Conservation (phyloP, 2,329 filamentous ascomycete genomes). For the Aspergillus versicolor region DNA sequence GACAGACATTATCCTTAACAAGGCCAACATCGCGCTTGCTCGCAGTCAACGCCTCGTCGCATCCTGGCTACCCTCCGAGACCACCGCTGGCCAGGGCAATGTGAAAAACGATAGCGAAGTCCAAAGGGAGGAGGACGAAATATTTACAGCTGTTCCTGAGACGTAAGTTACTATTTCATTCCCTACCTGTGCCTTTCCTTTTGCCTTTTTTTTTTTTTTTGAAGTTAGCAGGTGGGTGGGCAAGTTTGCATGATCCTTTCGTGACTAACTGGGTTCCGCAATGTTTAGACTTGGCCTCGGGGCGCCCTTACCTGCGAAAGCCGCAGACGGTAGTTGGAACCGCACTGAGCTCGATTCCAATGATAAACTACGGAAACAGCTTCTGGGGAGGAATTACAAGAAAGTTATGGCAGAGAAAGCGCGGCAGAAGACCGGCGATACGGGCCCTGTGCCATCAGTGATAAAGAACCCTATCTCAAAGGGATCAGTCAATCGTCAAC, state of each 20-base stretch:
- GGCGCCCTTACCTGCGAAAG: constrained; percentile 44
- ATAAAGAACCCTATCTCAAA: background rate
- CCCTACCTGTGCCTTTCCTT: background rate
- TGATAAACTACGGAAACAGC: constrained; percentile 46
- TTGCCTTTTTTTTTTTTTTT: too few species aligned
- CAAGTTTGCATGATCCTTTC: background rate
- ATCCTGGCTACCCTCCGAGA: constrained; percentile 56
- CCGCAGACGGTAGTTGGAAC: constrained; percentile 41
- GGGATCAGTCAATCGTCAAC: background rate
- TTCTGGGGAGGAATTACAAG: constrained; percentile 45
- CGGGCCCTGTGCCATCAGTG: background rate
- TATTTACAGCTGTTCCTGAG: constrained; percentile 55
- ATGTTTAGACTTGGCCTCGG: constrained; percentile 47
- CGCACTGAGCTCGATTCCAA: constrained; percentile 42
- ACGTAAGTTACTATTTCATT: constrained; percentile 40
- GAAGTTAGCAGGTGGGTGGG: too few species aligned
- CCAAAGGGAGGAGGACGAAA: constrained; percentile 54
- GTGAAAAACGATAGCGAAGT: constrained; percentile 46
- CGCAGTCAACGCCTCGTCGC: constrained; percentile 55
- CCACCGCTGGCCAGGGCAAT: constrained; percentile 37
- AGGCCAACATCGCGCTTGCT: constrained; percentile 53
- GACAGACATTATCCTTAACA: constrained; percentile 57
- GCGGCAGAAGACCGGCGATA: constrained; percentile 31
- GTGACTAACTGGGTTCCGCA: background rate
- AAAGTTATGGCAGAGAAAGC: constrained; percentile 42